phyloP scores from a whole-genome alignment of 169 alveolate species.

The Pseudocohnilembus persalinus region DNA sequence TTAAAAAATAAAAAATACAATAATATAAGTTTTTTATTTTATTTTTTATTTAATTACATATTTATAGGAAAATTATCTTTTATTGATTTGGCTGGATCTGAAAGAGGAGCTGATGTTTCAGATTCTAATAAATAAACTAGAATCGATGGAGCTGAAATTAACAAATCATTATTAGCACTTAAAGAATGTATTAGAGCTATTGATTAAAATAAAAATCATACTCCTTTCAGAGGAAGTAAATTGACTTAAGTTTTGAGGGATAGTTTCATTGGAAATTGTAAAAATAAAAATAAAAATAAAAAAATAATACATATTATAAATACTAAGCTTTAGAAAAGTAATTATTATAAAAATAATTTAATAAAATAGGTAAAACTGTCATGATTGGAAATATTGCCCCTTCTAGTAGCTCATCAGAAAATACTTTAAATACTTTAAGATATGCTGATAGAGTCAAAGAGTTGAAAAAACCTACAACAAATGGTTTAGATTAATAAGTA shows the following conservation, averaged over 20 bases:
- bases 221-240: conserved; percentile 98
- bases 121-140: conserved; percentile 94
- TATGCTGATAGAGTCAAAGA: conserved; percentile 97
- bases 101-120: conserved; percentile 99
- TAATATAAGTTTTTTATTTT: neutral
- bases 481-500: conserved; percentile 39
- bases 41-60: neutral
- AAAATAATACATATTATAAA: neutral
- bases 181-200: conserved; percentile 99
- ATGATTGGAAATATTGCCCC: conserved; percentile 99
- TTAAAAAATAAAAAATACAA: too few relatives aligned
- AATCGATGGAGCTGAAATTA: conserved; percentile 99
- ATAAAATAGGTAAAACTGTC: conserved; percentile 85
- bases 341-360: too few relatives aligned
- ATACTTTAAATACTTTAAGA: conserved; percentile 97
- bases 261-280: conserved; percentile 69
- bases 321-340: neutral
- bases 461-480: conserved; percentile 72
- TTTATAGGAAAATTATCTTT: conserved; percentile 92
- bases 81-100: conserved; percentile 99
- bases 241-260: conserved; percentile 87
- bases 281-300: neutral
- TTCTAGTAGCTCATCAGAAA: conserved; percentile 95
- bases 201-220: conserved; percentile 97
- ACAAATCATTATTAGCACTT: conserved; percentile 96